phyloP scores from a whole-genome alignment of 1,284 basidiomycete species.

The Baeospora myosura region DNA sequence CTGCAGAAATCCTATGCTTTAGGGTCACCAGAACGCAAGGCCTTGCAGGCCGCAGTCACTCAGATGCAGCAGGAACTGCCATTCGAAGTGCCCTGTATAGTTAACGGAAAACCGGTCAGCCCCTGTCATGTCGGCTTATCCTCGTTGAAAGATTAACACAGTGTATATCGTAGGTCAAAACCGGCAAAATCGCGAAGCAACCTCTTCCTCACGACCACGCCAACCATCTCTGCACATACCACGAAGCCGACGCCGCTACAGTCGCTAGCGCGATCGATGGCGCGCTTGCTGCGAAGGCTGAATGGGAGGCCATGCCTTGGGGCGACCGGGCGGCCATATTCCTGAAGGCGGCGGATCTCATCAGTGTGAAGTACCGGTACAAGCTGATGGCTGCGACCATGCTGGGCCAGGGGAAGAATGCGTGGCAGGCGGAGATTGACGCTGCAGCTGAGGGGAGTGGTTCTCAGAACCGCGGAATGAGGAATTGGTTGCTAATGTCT shows the following conservation, averaged over 20 bases:
- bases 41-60: constrained; percentile 67
- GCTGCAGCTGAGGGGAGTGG: constrained; percentile 85
- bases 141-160: no score
- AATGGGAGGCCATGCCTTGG: constrained; percentile 95
- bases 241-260: constrained; percentile 78
- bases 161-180: constrained; percentile 63
- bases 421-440: constrained; percentile 99
- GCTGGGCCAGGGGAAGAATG: constrained; percentile 98
- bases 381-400: constrained; percentile 95
- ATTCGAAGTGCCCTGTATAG: constrained; percentile 87
- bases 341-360: constrained; percentile 92
- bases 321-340: constrained; percentile 96
- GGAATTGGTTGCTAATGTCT: constrained; percentile 1
- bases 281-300: constrained; percentile 77
- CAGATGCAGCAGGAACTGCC: constrained; percentile 81
- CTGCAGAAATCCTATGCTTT: constrained; percentile 49
- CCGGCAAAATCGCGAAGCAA: constrained; percentile 77
- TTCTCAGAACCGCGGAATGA: neutral
- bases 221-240: constrained; percentile 77
- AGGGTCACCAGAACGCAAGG: constrained; percentile 74
- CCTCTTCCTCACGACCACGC: constrained; percentile 80
- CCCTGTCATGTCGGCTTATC: constrained; percentile 1
- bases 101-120: constrained; percentile 84
- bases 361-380: constrained; percentile 91
- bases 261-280: constrained; percentile 82